Conservation (phyloP, 108 stramenopile genomes). For the Nitzschia sp. region DNA sequence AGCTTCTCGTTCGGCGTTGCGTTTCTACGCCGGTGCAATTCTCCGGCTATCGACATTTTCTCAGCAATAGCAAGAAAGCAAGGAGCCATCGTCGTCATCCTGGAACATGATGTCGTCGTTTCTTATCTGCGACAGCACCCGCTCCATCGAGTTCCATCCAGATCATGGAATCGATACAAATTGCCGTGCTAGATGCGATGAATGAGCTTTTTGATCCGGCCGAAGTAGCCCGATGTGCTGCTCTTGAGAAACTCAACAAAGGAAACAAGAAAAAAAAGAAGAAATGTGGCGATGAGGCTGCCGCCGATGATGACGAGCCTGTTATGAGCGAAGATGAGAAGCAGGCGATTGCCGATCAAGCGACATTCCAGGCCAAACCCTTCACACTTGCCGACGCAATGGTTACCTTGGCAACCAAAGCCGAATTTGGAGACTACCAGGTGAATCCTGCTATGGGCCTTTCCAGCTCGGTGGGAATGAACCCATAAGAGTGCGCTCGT, state of each 20-base stretch:
- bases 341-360: slow-evolving; percentile 51
- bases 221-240: slow-evolving; percentile 67
- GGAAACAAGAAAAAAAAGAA: slow-evolving; percentile 59
- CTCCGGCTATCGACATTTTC: too few relatives aligned
- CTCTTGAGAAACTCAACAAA: slow-evolving; percentile 67
- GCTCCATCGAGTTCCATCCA: slow-evolving; percentile 10
- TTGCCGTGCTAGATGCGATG: slow-evolving; percentile 60
- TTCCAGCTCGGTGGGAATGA: slow-evolving; percentile 46
- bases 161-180: slow-evolving; percentile 56
- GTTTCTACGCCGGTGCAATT: too few relatives aligned
- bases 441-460: slow-evolving; percentile 86
- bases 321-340: slow-evolving; percentile 64
- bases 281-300: slow-evolving; percentile 1
- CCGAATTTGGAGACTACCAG: slow-evolving; percentile 95
- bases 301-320: slow-evolving; percentile 21
- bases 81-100: too few relatives aligned
- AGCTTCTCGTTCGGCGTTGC: too few relatives aligned
- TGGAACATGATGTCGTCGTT: too few relatives aligned
- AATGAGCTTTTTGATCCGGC: slow-evolving; percentile 77
- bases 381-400: slow-evolving; percentile 65
- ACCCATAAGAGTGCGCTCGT: slow-evolving; percentile 70
- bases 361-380: slow-evolving; percentile 56
- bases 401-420: slow-evolving; percentile 79
- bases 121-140: not conserved
- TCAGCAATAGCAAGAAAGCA: too few relatives aligned